Percentiles rank a stretch among this genome's conserved stretches.
These are phyloP conservation scores for Boeremia exigua DNA, from an alignment of 2,329 filamentous ascomycete genomes.

Conservation along the genomic window DNA sequence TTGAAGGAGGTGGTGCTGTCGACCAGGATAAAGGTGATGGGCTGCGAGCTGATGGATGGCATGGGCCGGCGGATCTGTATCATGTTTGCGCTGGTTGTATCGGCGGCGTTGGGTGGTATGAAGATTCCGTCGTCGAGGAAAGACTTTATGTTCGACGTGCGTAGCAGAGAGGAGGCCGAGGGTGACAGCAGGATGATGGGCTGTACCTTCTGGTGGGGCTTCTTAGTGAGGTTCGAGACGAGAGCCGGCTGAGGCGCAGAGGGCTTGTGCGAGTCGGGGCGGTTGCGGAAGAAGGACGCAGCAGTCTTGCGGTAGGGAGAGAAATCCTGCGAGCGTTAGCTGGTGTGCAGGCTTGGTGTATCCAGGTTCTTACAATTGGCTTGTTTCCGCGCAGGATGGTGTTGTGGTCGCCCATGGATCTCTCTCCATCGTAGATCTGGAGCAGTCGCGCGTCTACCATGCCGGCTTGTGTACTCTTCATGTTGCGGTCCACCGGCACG, in stretches of 20 bases:
- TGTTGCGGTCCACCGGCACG: conserved; percentile 48
- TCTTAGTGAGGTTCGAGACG: conserved; percentile 50
- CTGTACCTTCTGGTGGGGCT: conserved; percentile 56
- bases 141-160: conserved; percentile 93
- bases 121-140: conserved; percentile 90
- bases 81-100: conserved; percentile 71
- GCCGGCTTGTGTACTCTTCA: conserved; percentile 48
- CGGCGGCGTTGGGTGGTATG: conserved; percentile 71
- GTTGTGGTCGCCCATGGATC: conserved; percentile 92
- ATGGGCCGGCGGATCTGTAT: conserved; percentile 83
- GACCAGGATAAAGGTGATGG: conserved; percentile 92
- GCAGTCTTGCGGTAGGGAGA: conserved; percentile 89
- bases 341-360: conserved; percentile 1
- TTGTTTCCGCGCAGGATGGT: conserved; percentile 85
- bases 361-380: conserved; percentile 69
- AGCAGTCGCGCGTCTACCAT: conserved; percentile 76
- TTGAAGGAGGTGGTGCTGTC: conserved; percentile 95
- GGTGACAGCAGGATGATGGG: conserved; percentile 97
- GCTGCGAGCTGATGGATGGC: conserved; percentile 69
- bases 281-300: conserved; percentile 70
- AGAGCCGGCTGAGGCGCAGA: conserved; percentile 41
- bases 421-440: conserved; percentile 90
- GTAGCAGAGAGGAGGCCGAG: conserved; percentile 90
- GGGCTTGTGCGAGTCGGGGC: conserved; percentile 52
- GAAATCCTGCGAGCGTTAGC: conserved; percentile 72